Conservation (phyloP, 768 basidiomycete species). For the Calocybe cyanea region DNA sequence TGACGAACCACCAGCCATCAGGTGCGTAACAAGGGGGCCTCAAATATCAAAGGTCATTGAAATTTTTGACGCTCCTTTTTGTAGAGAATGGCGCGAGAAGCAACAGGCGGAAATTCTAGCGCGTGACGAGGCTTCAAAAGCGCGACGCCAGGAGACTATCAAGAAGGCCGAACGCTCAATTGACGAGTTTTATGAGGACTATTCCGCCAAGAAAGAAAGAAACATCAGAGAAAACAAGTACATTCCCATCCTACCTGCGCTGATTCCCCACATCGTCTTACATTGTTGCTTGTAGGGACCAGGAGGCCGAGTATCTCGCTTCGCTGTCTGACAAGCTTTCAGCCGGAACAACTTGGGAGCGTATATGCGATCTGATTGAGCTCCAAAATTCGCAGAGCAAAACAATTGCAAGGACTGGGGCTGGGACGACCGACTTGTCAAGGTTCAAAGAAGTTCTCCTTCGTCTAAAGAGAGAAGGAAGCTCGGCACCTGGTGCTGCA, state of each 20-base stretch:
- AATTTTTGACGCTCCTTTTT: background rate
- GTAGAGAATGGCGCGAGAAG: constrained; percentile 82
- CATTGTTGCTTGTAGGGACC: constrained; percentile 59
- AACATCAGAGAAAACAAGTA: constrained; percentile 96
- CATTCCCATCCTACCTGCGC: constrained; percentile 19
- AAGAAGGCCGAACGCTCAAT: constrained; percentile 81
- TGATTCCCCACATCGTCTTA: background rate
- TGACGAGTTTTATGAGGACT: constrained; percentile 88
- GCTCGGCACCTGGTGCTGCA: constrained; percentile 86
- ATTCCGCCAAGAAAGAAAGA: constrained; percentile 84
- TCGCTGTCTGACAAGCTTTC: constrained; percentile 73
- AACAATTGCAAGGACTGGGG: constrained; percentile 81
- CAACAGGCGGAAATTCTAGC: constrained; percentile 80
- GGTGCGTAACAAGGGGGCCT: constrained; percentile 39
- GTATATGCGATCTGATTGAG: constrained; percentile 82
- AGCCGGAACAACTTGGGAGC: constrained; percentile 92
- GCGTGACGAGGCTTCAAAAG: constrained; percentile 78
- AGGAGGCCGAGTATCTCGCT: constrained; percentile 77
- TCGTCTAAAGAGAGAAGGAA: constrained; percentile 85
- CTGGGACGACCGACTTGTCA: constrained; percentile 84
- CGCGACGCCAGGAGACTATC: constrained; percentile 78
- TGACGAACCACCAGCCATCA: constrained; percentile 86
- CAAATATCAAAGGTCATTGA: background rate
- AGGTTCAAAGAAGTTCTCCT: constrained; percentile 93
- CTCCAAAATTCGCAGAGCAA: constrained; percentile 98